These are phyloP conservation scores for Phaeosphaeriaceae sp. DNA, from an alignment of 2,329 filamentous ascomycete species.

Conservation along the genomic window DNA sequence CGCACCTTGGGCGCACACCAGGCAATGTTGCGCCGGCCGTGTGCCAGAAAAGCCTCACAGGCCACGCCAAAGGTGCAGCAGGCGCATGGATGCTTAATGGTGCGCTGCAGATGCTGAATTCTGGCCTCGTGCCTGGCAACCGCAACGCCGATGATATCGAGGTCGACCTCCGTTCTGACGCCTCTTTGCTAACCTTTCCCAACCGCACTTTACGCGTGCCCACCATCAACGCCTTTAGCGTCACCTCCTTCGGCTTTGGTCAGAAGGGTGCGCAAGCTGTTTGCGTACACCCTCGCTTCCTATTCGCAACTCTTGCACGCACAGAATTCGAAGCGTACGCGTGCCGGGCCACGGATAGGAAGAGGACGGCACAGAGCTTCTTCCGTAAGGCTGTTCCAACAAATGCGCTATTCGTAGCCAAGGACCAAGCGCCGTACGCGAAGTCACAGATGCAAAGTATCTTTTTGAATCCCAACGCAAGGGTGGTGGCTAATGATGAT, in stretches of 20 bases:
- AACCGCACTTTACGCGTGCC: constrained; percentile 86
- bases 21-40: constrained; percentile 95
- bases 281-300: constrained; percentile 94
- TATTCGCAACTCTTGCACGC: constrained; percentile 86
- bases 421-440: constrained; percentile 87
- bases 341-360: constrained; percentile 87
- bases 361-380: constrained; percentile 95
- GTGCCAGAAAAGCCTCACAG: constrained; percentile 99
- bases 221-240: constrained; percentile 90
- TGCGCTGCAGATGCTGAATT: constrained; percentile 92
- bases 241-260: constrained; percentile 98
- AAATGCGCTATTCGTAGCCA: constrained; percentile 96
- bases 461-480: constrained; percentile 91
- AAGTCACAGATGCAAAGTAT: constrained; percentile 82
- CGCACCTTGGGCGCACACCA: constrained; percentile 92
- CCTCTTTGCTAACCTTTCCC: constrained; percentile 92
- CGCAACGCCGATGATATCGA: constrained; percentile 98
- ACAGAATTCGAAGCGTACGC: constrained; percentile 71
- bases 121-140: constrained; percentile 92
- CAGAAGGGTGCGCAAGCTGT: constrained; percentile 98
- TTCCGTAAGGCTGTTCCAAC: constrained; percentile 99
- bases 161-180: constrained; percentile 86
- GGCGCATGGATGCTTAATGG: constrained; percentile 99
- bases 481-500: constrained; percentile 42
- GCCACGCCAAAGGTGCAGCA: constrained; percentile 98